Evolutionary conservation across 768 basidiomycete species (phyloP).

Genomic region (Dendrothele bispora): DNA sequence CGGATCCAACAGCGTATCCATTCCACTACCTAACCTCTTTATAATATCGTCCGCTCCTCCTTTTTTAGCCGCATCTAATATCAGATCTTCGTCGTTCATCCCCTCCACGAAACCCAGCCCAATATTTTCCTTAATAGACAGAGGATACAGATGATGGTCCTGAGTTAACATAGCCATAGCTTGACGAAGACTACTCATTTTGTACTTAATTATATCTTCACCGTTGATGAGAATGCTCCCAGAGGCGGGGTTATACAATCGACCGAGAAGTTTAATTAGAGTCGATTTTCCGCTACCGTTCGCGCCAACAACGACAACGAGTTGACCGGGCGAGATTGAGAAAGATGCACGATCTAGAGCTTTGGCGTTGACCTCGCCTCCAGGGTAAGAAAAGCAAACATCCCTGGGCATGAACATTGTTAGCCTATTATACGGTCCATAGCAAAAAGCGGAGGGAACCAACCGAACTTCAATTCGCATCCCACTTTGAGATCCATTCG

Average conservation of each 20-base stretch:
- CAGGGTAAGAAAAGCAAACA: constrained; percentile 54
- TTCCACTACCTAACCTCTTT: constrained; percentile 12
- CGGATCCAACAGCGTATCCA: constrained; percentile 17
- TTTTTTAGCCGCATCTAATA: constrained; percentile 30
- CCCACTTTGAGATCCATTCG: constrained; percentile 1
- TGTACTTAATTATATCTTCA: constrained; percentile 35
- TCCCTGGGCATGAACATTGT: no score
- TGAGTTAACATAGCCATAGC: constrained; percentile 51
- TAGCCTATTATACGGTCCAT: no score
- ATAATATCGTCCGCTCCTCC: constrained; percentile 26
- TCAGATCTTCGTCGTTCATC: constrained; percentile 13
- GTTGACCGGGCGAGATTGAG: constrained; percentile 42
- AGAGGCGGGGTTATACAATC: constrained; percentile 44
- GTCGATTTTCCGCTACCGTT: constrained; percentile 61
- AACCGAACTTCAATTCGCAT: constrained; percentile 2
- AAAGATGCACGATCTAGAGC: constrained; percentile 42
- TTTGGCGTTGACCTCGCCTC: constrained; percentile 30
- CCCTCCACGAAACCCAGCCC: constrained; percentile 23
- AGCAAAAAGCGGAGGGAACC: no score
- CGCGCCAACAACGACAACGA: constrained; percentile 56
- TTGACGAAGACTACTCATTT: constrained; percentile 38
- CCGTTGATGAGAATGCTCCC: constrained; percentile 48
- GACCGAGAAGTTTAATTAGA: constrained; percentile 49
- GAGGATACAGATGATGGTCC: constrained; percentile 47
- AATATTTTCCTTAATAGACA: constrained; percentile 45